Percentiles rank a stretch among this genome's conserved stretches.
Evolutionary conservation across 1,284 basidiomycete genomes (phyloP).

Genomic region (Exsudoporus floridanus): DNA sequence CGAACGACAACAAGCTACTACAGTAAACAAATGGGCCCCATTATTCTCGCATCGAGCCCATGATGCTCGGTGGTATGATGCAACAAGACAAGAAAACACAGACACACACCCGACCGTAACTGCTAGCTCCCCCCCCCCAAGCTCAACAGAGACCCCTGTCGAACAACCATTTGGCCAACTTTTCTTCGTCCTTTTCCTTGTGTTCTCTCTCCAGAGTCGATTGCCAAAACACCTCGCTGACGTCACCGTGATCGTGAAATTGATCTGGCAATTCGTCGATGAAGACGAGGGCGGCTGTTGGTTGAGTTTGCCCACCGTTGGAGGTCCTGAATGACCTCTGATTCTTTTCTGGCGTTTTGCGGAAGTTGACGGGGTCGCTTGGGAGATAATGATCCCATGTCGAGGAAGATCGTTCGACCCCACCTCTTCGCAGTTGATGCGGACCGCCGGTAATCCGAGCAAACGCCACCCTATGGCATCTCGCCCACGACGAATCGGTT

Average conservation of each 20-base stretch:
- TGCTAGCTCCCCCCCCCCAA: not conserved
- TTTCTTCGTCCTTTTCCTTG: conserved; percentile 73
- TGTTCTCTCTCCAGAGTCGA: conserved; percentile 69
- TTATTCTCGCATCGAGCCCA: conserved; percentile 5
- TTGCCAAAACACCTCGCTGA: conserved; percentile 59
- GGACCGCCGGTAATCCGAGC: too few species aligned
- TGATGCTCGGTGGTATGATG: not conserved
- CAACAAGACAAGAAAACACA: not conserved
- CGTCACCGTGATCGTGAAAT: conserved; percentile 45
- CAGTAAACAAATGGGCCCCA: not conserved
- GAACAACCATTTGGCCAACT: conserved; percentile 60
- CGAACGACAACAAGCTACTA: not conserved
- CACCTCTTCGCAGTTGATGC: too few species aligned
- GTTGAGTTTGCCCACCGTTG: conserved; percentile 75
- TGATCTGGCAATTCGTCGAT: conserved; percentile 55
- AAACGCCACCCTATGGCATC: too few species aligned
- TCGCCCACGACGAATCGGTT: too few species aligned
- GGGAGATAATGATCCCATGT: conserved; percentile 60
- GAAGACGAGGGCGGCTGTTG: conserved; percentile 62
- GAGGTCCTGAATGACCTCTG: conserved; percentile 78
- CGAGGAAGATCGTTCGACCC: too few species aligned
- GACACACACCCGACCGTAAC: not conserved
- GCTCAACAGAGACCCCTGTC: conserved; percentile 58
- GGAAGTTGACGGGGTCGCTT: conserved; percentile 75
- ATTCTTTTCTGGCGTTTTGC: conserved; percentile 73